Percentiles rank a stretch among this genome's conserved stretches.
Evolutionary conservation across 441 rosid species (phyloP).

Genomic region (Erodium texanum): DNA sequence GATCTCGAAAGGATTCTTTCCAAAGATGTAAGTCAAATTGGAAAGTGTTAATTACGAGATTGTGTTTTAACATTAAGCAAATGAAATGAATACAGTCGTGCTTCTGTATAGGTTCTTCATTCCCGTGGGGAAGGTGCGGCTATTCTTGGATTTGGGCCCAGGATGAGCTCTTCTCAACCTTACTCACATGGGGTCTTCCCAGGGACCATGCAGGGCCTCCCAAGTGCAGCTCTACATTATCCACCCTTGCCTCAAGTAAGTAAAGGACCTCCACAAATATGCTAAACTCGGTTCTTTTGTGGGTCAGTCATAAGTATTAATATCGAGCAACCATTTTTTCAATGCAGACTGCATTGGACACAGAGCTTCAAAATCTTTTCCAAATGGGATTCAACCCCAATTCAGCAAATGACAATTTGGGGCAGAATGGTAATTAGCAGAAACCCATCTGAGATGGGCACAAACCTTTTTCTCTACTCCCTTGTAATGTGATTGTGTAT

Average conservation of each 20-base stretch:
- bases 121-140: slow-evolving; percentile 39
- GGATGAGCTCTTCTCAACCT: slow-evolving; percentile 4
- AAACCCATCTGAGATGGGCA: background rate
- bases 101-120: slow-evolving; percentile 45
- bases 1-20: slow-evolving; percentile 70
- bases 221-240: background rate
- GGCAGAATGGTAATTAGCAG: background rate
- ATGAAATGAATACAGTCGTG: slow-evolving; percentile 14
- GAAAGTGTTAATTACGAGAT: background rate
- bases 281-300: background rate
- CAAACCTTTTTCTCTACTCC: background rate
- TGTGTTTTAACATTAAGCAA: slow-evolving; percentile 11
- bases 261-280: slow-evolving; percentile 1
- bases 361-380: slow-evolving; percentile 28
- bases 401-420: slow-evolving; percentile 1
- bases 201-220: background rate
- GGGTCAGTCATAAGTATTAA: background rate
- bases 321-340: background rate
- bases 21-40: slow-evolving; percentile 59
- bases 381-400: slow-evolving; percentile 57
- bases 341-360: background rate
- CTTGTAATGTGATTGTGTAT: background rate
- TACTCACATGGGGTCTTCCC: background rate
- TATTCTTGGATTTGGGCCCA: slow-evolving; percentile 18
- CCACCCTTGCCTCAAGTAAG: slow-evolving; percentile 26